These are phyloP conservation scores for Penicillium griseofulvum DNA, from an alignment of 2,329 filamentous ascomycete genomes.

Conservation along the genomic window DNA sequence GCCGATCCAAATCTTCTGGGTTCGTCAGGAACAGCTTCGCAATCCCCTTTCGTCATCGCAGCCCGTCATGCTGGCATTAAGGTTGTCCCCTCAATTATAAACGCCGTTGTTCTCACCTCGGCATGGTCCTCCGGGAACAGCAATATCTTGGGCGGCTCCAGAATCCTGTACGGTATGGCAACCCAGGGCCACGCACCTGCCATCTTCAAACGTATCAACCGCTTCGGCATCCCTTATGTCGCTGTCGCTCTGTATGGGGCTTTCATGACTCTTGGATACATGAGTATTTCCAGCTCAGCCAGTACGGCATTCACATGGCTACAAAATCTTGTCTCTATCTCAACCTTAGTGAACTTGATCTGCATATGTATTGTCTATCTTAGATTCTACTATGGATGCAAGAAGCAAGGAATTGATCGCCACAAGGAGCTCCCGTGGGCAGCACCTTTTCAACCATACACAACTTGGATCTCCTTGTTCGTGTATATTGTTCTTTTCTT, in stretches of 20 bases:
- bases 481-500: constrained; percentile 61
- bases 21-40: constrained; percentile 48
- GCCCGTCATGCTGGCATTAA: constrained; percentile 45
- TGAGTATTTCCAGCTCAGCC: constrained; percentile 59
- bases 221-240: constrained; percentile 55
- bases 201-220: constrained; percentile 38
- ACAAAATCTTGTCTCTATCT: constrained; percentile 55
- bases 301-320: constrained; percentile 65
- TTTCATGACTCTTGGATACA: constrained; percentile 61
- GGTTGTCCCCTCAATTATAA: constrained; percentile 22
- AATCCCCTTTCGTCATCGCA: constrained; percentile 43
- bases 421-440: constrained; percentile 48
- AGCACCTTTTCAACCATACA: constrained; percentile 56
- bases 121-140: constrained; percentile 46
- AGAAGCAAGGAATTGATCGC: constrained; percentile 38
- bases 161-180: constrained; percentile 40
- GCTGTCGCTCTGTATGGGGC: constrained; percentile 53
- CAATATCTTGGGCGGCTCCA: constrained; percentile 37
- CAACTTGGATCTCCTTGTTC: constrained; percentile 56
- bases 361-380: constrained; percentile 56
- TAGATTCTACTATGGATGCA: constrained; percentile 50
- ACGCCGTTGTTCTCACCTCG: constrained; percentile 22
- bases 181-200: constrained; percentile 39
- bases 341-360: constrained; percentile 55
- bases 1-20: constrained; percentile 47